Percentiles rank a stretch among this genome's conserved stretches.
These are phyloP conservation scores for Boletus speciosus DNA, from an alignment of 768 basidiomycete species.

Conservation along the genomic window DNA sequence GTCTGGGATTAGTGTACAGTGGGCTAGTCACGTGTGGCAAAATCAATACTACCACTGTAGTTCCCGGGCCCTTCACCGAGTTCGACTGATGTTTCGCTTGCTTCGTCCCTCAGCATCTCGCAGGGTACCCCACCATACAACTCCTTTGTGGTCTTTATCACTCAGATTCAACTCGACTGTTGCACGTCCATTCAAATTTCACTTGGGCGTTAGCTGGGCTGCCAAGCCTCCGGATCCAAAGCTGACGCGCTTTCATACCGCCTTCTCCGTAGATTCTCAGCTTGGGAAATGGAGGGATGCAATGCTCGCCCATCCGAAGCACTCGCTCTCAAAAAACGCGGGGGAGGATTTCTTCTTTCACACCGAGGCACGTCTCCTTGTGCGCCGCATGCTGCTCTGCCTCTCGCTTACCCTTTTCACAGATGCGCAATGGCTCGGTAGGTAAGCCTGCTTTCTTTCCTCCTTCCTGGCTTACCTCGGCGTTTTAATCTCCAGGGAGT, in stretches of 20 bases:
- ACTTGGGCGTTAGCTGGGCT: slow-evolving; percentile 76
- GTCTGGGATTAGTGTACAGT: background rate
- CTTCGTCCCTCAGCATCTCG: background rate
- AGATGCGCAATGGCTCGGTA: slow-evolving; percentile 83
- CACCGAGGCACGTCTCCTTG: slow-evolving; percentile 52
- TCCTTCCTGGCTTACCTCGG: slow-evolving; percentile 25
- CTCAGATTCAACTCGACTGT: slow-evolving; percentile 22
- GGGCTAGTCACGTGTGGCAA: slow-evolving; percentile 20
- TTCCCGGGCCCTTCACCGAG: background rate
- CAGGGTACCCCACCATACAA: background rate
- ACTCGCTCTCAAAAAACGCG: slow-evolving; percentile 36
- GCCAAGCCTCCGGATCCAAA: slow-evolving; percentile 57
- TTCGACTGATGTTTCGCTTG: slow-evolving; percentile 14
- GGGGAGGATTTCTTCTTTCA: slow-evolving; percentile 68
- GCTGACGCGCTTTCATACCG: slow-evolving; percentile 33
- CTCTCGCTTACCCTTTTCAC: slow-evolving; percentile 3
- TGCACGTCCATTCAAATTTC: slow-evolving; percentile 62
- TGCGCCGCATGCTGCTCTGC: background rate
- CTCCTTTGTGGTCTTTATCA: background rate
- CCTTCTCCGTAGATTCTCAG: slow-evolving; percentile 55
- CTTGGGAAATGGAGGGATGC: slow-evolving; percentile 71
- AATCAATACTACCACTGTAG: background rate
- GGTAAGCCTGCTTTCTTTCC: slow-evolving; percentile 30
- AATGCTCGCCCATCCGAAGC: slow-evolving; percentile 48
- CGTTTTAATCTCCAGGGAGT: slow-evolving; percentile 49